These are phyloP conservation scores for Penicillium manginii DNA, from an alignment of 495 filamentous ascomycete genomes.

Conservation along the genomic window DNA sequence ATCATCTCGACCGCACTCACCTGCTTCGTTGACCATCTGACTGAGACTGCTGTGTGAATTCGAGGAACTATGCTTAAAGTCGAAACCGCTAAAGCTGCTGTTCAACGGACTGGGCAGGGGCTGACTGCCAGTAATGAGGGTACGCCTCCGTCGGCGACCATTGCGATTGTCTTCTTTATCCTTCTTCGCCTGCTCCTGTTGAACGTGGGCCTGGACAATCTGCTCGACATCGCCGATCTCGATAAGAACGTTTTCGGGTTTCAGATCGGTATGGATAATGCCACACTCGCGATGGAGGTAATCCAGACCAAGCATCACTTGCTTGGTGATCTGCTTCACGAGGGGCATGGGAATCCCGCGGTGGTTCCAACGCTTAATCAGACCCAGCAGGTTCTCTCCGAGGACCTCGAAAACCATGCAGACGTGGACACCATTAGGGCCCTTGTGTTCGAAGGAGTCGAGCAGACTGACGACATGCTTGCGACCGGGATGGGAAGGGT, in stretches of 20 bases:
- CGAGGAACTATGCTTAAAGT: constrained; percentile 70
- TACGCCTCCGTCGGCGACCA: constrained; percentile 87
- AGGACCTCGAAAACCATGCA: constrained; percentile 99
- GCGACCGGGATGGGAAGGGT: constrained; percentile 88
- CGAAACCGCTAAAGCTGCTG: constrained; percentile 79
- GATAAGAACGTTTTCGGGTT: constrained; percentile 97
- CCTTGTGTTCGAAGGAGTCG: constrained; percentile 97
- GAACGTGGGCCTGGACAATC: constrained; percentile 94
- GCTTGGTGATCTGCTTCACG: constrained; percentile 98
- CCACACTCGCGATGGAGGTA: constrained; percentile 98
- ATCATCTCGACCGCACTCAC: constrained; percentile 46
- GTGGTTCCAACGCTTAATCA: constrained; percentile 99
- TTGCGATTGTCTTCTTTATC: constrained; percentile 92
- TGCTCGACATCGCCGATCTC: constrained; percentile 98
- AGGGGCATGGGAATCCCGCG: constrained; percentile 93
- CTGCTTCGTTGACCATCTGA: constrained; percentile 75
- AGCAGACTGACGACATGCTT: constrained; percentile 93
- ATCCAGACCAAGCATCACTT: constrained; percentile 92
- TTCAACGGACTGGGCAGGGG: constrained; percentile 94
- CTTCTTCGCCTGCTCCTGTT: constrained; percentile 68
- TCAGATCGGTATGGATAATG: constrained; percentile 98
- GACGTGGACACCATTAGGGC: constrained; percentile 92
- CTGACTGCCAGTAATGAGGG: constrained; percentile 95
- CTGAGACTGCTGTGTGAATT: constrained; percentile 82
- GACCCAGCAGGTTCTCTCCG: constrained; percentile 90